A percentile compares a stretch with the other conserved stretches of the same genome.
phyloP scores from a whole-genome alignment of 495 filamentous ascomycete species.

The Hypoxylon perforatum region DNA sequence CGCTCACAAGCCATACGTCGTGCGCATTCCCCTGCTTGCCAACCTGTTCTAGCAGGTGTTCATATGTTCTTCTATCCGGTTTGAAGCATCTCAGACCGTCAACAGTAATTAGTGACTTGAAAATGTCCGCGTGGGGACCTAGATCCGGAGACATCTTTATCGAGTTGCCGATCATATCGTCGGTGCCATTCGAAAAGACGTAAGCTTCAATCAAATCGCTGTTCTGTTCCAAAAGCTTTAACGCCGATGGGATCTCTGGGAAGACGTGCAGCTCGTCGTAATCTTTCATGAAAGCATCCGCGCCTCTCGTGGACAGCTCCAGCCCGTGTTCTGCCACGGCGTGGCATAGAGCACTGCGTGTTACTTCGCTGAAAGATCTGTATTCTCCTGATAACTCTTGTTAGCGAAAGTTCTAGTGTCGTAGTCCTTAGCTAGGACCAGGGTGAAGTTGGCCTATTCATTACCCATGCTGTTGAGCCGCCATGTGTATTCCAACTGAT shows the following conservation, averaged over 20 bases:
- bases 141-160: constrained; percentile 67
- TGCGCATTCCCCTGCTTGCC: constrained; percentile 59
- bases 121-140: constrained; percentile 54
- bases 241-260: constrained; percentile 68
- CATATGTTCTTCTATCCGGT: constrained; percentile 73
- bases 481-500: constrained; percentile 87
- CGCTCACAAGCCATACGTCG: constrained; percentile 77
- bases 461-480: constrained; percentile 82
- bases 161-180: constrained; percentile 70
- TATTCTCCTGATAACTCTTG: constrained; percentile 61
- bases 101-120: constrained; percentile 70
- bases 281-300: constrained; percentile 66
- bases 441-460: constrained; percentile 8
- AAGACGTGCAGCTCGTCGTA: constrained; percentile 79
- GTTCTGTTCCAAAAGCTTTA: constrained; percentile 56
- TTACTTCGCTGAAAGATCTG: constrained; percentile 73
- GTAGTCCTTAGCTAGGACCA: not conserved
- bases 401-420: constrained; percentile 16
- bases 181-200: constrained; percentile 81
- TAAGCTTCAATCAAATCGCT: constrained; percentile 59
- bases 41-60: constrained; percentile 65
- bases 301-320: constrained; percentile 53
- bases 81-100: constrained; percentile 73
- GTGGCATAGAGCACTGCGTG: constrained; percentile 69
- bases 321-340: constrained; percentile 67